Conservation (phyloP, 2,329 filamentous ascomycete genomes). For the Penicillium hordei region DNA sequence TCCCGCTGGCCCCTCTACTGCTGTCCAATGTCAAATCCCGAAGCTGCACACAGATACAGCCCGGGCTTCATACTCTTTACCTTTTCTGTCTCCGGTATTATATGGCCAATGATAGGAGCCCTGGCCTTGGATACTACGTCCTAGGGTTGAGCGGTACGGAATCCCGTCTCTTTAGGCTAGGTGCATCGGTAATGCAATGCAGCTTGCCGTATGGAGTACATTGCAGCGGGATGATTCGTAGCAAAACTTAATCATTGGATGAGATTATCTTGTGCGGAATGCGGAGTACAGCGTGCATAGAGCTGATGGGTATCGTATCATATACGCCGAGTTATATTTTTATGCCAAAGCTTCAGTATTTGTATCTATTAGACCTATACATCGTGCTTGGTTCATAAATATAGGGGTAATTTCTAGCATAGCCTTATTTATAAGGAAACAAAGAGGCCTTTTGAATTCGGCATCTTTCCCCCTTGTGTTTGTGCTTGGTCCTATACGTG, state of each 20-base stretch:
- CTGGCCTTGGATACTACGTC: neutral
- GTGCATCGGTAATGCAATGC: slow-evolving; percentile 27
- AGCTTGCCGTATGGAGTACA: slow-evolving; percentile 23
- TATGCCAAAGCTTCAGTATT: neutral
- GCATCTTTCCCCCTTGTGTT: neutral
- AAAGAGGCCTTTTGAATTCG: neutral
- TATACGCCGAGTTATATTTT: neutral
- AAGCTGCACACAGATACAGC: neutral
- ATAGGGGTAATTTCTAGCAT: neutral
- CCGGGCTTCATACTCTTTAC: neutral
- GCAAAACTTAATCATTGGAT: slow-evolving; percentile 12
- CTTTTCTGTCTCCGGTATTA: slow-evolving; percentile 1
- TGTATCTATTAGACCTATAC: neutral
- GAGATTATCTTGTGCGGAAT: neutral
- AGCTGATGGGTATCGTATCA: slow-evolving; percentile 2
- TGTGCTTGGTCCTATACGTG: neutral
- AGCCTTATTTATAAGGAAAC: neutral
- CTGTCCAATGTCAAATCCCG: slow-evolving; percentile 10
- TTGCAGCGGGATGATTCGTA: slow-evolving; percentile 12
- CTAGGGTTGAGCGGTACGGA: neutral
- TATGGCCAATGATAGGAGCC: slow-evolving; percentile 10
- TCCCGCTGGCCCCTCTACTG: neutral
- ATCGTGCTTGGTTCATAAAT: neutral
- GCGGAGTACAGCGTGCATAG: neutral
- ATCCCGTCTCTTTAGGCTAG: slow-evolving; percentile 17